Conservation (phyloP, 2,329 filamentous ascomycete species). For the Domatiomyces globalis region DNA sequence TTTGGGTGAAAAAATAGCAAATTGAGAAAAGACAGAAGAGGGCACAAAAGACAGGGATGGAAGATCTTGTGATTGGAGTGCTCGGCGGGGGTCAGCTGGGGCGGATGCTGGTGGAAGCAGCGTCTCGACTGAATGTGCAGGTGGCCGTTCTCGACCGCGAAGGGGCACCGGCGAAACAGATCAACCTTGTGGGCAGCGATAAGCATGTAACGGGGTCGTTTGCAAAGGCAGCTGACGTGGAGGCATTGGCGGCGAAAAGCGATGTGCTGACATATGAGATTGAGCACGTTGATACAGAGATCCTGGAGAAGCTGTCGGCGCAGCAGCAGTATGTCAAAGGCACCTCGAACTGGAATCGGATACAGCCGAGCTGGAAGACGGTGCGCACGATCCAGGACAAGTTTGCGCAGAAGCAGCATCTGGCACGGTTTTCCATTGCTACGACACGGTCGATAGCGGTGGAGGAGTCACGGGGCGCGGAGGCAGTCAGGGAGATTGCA, state of each 20-base stretch:
- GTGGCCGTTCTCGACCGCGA: conserved; percentile 66
- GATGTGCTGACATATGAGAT: conserved; percentile 83
- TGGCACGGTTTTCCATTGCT: conserved; percentile 48
- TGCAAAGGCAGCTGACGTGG: conserved; percentile 63
- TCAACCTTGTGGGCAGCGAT: conserved; percentile 45
- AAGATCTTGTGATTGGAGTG: conserved; percentile 30
- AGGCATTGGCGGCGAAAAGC: conserved; percentile 53
- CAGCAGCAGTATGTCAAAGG: conserved; percentile 11
- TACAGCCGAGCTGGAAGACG: conserved; percentile 67
- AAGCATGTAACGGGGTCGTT: conserved; percentile 68
- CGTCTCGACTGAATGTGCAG: conserved; percentile 60
- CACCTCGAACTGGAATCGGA: conserved; percentile 24
- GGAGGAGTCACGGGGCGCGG: conserved; percentile 34
- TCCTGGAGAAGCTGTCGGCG: conserved; percentile 63
- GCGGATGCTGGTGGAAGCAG: conserved; percentile 87
- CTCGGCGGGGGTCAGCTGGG: conserved; percentile 62
- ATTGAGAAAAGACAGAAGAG: neutral
- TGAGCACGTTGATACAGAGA: conserved; percentile 71
- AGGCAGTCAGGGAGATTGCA: conserved; percentile 38
- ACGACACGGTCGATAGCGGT: conserved; percentile 54
- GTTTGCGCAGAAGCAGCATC: conserved; percentile 64
- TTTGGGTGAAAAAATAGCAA: neutral
- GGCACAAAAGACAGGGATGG: conserved; percentile 5
- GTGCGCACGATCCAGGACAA: conserved; percentile 77
- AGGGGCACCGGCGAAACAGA: conserved; percentile 63